Evolutionary conservation across 2,329 filamentous ascomycete genomes (phyloP).

Genomic region (Fusarium cyanostomum): DNA sequence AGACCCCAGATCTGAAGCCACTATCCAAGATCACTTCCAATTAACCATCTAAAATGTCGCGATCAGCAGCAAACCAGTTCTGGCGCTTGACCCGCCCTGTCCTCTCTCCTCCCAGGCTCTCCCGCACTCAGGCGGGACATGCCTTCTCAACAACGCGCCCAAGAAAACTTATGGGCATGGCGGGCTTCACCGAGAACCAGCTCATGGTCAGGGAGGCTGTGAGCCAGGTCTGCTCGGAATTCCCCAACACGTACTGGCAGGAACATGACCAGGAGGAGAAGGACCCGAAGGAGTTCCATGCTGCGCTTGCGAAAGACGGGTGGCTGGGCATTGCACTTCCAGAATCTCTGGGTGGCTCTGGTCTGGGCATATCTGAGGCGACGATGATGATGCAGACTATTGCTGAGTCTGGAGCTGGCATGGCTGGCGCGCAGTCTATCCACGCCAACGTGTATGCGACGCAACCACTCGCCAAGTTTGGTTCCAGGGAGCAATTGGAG

Average conservation of each 20-base stretch:
- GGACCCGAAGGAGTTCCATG: slow-evolving; percentile 80
- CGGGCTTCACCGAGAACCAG: slow-evolving; percentile 77
- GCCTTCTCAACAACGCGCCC: slow-evolving; percentile 50
- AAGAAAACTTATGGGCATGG: slow-evolving; percentile 71
- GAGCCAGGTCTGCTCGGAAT: slow-evolving; percentile 72
- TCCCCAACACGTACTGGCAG: slow-evolving; percentile 81
- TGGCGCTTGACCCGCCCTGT: slow-evolving; percentile 21
- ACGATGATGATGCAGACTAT: slow-evolving; percentile 91
- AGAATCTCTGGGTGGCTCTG: slow-evolving; percentile 77
- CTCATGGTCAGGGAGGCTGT: slow-evolving; percentile 77
- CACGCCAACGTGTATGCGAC: slow-evolving; percentile 79
- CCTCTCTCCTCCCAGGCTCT: neutral
- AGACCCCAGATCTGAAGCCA: neutral
- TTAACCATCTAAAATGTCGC: slow-evolving; percentile 16
- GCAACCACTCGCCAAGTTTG: slow-evolving; percentile 78
- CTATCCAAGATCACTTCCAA: neutral
- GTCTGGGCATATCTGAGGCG: slow-evolving; percentile 81
- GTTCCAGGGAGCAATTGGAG: slow-evolving; percentile 69
- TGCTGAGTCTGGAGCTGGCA: slow-evolving; percentile 79
- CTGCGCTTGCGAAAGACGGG: slow-evolving; percentile 76
- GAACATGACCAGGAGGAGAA: slow-evolving; percentile 74
- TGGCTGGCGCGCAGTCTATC: slow-evolving; percentile 73
- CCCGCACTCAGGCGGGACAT: neutral
- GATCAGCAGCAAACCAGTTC: slow-evolving; percentile 9
- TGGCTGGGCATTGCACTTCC: slow-evolving; percentile 86